Evolutionary conservation across 257 asterid species (phyloP).

Genomic region (Salvia splendens): DNA sequence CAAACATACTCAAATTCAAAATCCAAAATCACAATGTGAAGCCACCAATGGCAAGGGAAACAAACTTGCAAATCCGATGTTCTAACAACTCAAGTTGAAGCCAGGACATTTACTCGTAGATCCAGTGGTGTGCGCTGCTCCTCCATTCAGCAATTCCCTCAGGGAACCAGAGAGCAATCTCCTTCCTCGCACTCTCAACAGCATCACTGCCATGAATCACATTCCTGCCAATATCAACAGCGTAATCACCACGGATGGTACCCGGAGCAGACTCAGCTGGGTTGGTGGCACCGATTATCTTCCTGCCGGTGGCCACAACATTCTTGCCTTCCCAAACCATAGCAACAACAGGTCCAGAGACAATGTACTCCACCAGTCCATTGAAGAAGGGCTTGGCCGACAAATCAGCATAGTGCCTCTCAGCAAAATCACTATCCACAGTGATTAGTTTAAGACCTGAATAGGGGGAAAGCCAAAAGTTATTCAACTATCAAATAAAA

Average conservation of each 20-base stretch:
- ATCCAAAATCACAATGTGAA: neutral
- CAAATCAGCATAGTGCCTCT: constrained; percentile 90
- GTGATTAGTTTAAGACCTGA: constrained; percentile 53
- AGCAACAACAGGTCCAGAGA: constrained; percentile 94
- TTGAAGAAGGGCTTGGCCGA: constrained; percentile 88
- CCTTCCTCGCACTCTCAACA: constrained; percentile 86
- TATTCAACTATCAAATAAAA: neutral
- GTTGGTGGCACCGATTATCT: constrained; percentile 96
- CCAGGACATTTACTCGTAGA: constrained; percentile 55
- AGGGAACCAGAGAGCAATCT: constrained; percentile 94
- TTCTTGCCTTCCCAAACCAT: constrained; percentile 99
- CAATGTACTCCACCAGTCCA: constrained; percentile 85
- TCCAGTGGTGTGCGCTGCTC: constrained; percentile 83
- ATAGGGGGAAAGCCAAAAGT: no score
- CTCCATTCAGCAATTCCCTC: constrained; percentile 85
- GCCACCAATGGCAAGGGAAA: constrained; percentile 10
- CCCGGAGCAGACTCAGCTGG: constrained; percentile 96
- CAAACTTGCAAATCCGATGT: no score
- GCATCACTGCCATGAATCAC: constrained; percentile 95
- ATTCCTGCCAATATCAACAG: constrained; percentile 92
- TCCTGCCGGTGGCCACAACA: constrained; percentile 87
- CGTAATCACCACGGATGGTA: constrained; percentile 92
- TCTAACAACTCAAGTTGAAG: no score
- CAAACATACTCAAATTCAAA: constrained; percentile 10
- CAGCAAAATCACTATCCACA: constrained; percentile 87